phyloP scores from a whole-genome alignment of 164 flowering plant species.

The Vitis amurensis region DNA sequence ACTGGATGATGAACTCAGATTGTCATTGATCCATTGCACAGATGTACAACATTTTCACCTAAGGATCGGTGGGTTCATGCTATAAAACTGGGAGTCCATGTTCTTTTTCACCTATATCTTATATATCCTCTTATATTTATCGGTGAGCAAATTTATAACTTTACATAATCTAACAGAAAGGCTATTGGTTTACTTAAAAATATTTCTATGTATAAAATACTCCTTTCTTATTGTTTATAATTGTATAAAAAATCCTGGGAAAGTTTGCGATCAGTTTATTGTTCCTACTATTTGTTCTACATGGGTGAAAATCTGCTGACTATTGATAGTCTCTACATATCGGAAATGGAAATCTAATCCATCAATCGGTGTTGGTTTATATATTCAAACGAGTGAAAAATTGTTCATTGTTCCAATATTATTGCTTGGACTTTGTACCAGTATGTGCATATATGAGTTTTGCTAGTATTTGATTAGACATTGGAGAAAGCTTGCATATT shows the following conservation, averaged over 20 bases:
- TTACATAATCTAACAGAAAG: not conserved
- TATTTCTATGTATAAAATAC: not conserved
- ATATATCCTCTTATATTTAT: not conserved
- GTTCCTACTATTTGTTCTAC: too few relatives aligned
- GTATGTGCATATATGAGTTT: too few relatives aligned
- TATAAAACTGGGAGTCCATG: not conserved
- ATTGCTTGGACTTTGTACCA: too few relatives aligned
- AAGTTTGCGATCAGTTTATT: too few relatives aligned
- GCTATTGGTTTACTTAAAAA: not conserved
- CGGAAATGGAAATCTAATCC: too few relatives aligned
- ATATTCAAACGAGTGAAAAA: too few relatives aligned
- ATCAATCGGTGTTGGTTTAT: too few relatives aligned
- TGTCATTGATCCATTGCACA: not conserved
- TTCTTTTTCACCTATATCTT: not conserved
- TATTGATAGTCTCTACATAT: too few relatives aligned
- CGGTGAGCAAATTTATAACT: not conserved
- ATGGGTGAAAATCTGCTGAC: too few relatives aligned
- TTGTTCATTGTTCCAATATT: too few relatives aligned
- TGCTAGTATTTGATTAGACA: too few relatives aligned
- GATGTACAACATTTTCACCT: slow-evolving; percentile 11
- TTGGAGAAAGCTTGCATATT: too few relatives aligned
- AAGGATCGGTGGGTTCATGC: slow-evolving; percentile 4
- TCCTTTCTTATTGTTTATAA: not conserved
- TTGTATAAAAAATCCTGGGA: not conserved
- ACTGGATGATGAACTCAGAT: not conserved